These are phyloP conservation scores for Colletotrichum agaves DNA, from an alignment of 2,329 filamentous ascomycete genomes.

Conservation along the genomic window DNA sequence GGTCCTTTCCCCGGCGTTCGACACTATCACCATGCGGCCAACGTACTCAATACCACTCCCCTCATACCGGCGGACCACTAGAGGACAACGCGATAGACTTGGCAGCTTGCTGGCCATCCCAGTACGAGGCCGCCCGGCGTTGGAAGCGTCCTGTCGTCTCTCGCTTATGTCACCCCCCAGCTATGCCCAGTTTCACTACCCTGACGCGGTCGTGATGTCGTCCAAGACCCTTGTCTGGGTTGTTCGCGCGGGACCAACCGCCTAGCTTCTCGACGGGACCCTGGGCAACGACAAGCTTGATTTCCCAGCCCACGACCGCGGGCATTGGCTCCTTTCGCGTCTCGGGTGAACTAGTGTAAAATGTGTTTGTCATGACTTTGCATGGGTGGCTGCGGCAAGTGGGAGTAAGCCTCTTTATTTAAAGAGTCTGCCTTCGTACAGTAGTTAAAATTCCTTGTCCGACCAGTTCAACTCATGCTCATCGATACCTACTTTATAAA, in stretches of 20 bases:
- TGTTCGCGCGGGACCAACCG: background rate
- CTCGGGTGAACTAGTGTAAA: background rate
- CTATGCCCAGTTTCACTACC: conserved; percentile 2
- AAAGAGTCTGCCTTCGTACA: conserved; percentile 11
- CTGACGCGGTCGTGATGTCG: conserved; percentile 31
- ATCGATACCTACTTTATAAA: background rate
- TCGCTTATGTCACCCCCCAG: conserved; percentile 12
- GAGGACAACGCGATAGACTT: conserved; percentile 19
- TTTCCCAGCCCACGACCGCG: conserved; percentile 13
- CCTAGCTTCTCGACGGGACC: background rate
- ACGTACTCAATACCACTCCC: background rate
- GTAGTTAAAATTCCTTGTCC: background rate
- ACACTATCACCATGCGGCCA: conserved; percentile 8
- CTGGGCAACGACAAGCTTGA: conserved; percentile 26
- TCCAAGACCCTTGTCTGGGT: conserved; percentile 33
- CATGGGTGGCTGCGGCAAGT: background rate
- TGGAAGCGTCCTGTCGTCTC: conserved; percentile 5
- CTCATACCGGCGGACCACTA: background rate
- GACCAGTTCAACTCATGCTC: background rate
- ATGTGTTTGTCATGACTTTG: conserved; percentile 19
- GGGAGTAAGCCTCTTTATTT: conserved; percentile 11
- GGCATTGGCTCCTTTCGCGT: conserved; percentile 2
- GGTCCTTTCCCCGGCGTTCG: background rate
- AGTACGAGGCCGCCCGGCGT: background rate
- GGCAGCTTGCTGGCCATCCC: conserved; percentile 18